Base-by-base conservation (phyloP, 2,329 filamentous ascomycete genomes). In the Emmonsia crescens region DNA sequence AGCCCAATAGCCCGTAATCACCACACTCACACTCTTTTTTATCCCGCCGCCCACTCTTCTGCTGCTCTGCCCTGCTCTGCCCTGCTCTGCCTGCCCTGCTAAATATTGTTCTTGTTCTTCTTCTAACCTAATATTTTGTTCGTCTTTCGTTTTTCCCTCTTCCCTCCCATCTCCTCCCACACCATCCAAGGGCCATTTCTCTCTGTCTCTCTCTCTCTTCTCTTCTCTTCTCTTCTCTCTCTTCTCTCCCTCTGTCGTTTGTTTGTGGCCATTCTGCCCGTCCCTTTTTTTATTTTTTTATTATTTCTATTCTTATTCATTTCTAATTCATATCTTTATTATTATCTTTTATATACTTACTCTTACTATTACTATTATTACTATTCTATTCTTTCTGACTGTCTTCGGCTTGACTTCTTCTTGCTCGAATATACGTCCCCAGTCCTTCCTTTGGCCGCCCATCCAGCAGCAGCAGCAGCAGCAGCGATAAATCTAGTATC, bases 381-480 rank as follows among this genome's bases (percentile, higher is more conserved):
- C 68, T 67, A 62, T 66, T 71, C 68, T 66, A 66, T 68, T 66
- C 67, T 68, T 72, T 71, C 66, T 66, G 64, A 64, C 66, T 70
- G 69, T 69, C 69, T 69, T 70, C 67, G 67, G 66, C 62, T 62
- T 66, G 60, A 64, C 60, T 66, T 60, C 67, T 66, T 68, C 64
- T 62, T 65, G 72, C 69, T 69, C 68, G 62, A 65, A 63, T 63
- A 63, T 63, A 66, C 59, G 69, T 68, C 69, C 72, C 21, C 71
- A 74, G 69, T 73, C 73, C 67, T 73, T 74, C 72, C 65, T 72
- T 72, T 66, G 59, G 59, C 60, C 57, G 59, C 60, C 57, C 38
- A 49, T 51, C 49, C 46, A 60, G n/a, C 69, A 72, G 19, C 40
- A 44, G 36, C n/a, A 14, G n/a, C n/a, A 27, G 21, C 48, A 33